phyloP scores from a whole-genome alignment of 2,329 filamentous ascomycete genomes.

The Ascochyta rabiei region DNA sequence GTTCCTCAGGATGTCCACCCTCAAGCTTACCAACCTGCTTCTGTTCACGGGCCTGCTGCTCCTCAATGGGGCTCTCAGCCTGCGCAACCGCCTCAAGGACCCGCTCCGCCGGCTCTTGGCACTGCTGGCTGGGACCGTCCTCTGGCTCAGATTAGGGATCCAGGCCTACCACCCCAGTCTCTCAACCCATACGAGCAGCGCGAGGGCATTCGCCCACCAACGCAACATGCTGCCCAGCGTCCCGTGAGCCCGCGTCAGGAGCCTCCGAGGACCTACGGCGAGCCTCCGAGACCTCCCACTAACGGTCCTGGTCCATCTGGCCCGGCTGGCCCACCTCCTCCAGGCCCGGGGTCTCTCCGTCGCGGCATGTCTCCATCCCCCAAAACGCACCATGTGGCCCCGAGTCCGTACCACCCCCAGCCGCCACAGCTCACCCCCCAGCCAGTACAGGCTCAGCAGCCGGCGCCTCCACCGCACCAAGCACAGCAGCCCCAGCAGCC shows the following conservation, averaged over 20 bases:
- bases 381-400: conserved; percentile 61
- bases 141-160: conserved; percentile 76
- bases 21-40: conserved; percentile 85
- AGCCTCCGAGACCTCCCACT: conserved; percentile 62
- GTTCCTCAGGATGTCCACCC: conserved; percentile 95
- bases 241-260: conserved; percentile 80
- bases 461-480: conserved; percentile 32
- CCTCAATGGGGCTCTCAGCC: conserved; percentile 88
- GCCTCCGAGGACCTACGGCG: conserved; percentile 70
- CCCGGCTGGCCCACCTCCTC: conserved; percentile 49
- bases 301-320: conserved; percentile 52
- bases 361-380: conserved; percentile 64
- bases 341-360: conserved; percentile 50
- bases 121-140: conserved; percentile 64
- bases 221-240: conserved; percentile 67
- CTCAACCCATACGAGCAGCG: conserved; percentile 83
- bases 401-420: conserved; percentile 56
- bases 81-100: conserved; percentile 67
- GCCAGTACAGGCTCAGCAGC: conserved; percentile 56
- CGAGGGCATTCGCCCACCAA: conserved; percentile 72
- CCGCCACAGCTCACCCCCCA: conserved; percentile 58
- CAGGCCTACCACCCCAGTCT: conserved; percentile 69
- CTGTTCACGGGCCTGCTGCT: conserved; percentile 80
- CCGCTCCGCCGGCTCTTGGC: conserved; percentile 62
- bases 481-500: conserved; percentile 24